A percentile compares a stretch with the other conserved stretches of the same genome.
phyloP scores from a whole-genome alignment of 768 basidiomycete species.

The Boletus subcaerulescens region DNA sequence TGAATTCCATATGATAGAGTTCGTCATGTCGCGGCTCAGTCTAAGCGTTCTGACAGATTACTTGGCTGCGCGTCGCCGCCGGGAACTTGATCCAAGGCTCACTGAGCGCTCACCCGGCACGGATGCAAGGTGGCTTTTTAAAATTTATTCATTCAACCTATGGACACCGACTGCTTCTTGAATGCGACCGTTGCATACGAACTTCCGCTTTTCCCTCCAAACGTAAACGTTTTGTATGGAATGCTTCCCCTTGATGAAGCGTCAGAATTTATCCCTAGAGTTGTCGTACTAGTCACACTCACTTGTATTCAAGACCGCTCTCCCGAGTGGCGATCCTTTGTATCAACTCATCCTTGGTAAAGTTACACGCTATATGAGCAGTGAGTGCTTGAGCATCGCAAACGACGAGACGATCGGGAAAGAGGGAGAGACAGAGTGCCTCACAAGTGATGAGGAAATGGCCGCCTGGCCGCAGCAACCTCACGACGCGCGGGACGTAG shows the following conservation, averaged over 20 bases:
- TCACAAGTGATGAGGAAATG: slow-evolving; percentile 78
- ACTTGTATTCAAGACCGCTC: slow-evolving; percentile 65
- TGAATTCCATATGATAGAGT: too few species aligned
- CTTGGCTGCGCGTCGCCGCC: too few species aligned
- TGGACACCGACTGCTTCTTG: slow-evolving; percentile 32
- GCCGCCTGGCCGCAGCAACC: slow-evolving; percentile 62
- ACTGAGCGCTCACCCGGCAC: too few species aligned
- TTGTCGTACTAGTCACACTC: slow-evolving; percentile 16
- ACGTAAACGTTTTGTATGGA: slow-evolving; percentile 67
- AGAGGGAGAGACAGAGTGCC: slow-evolving; percentile 20
- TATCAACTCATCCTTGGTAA: slow-evolving; percentile 74
- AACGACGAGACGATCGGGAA: neutral
- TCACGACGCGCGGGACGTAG: slow-evolving; percentile 58
- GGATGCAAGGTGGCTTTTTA: too few species aligned
- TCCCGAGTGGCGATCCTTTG: slow-evolving; percentile 46
- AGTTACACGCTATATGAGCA: slow-evolving; percentile 64
- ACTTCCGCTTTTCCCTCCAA: slow-evolving; percentile 76
- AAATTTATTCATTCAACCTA: neutral
- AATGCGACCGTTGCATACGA: slow-evolving; percentile 72
- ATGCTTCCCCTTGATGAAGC: slow-evolving; percentile 56
- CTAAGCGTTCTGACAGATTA: neutral
- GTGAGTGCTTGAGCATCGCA: neutral
- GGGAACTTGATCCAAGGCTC: too few species aligned
- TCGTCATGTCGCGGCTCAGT: too few species aligned
- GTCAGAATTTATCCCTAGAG: neutral